Percentiles rank a stretch among this genome's conserved stretches.
Evolutionary conservation across 371 early-diverging fungal genomes (phyloP).

Genomic region (Apophysomyces trapeziformis): DNA sequence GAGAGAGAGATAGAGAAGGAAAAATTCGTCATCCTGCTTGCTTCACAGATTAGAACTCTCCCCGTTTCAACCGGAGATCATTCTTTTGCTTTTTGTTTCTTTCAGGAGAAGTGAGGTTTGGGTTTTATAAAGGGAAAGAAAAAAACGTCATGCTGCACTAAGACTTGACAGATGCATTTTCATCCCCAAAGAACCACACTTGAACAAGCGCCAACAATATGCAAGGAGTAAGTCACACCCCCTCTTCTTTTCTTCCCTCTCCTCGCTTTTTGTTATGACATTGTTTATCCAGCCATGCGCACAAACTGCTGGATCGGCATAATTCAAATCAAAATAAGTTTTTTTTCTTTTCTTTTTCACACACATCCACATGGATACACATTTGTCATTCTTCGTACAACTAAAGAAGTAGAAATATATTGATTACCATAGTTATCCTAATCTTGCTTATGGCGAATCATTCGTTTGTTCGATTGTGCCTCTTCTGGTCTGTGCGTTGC

Average conservation of each 20-base stretch:
- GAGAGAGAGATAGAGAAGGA: too few species aligned
- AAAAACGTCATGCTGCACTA: constrained; percentile 2
- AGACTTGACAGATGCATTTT: constrained; percentile 8
- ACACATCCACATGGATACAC: too few species aligned
- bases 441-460: too few species aligned
- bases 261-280: constrained; percentile 2
- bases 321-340: not conserved
- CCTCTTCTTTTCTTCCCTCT: too few species aligned
- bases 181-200: not conserved
- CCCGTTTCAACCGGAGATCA: not conserved
- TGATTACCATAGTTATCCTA: too few species aligned
- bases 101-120: not conserved
- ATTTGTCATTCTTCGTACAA: too few species aligned
- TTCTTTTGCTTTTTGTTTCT: not conserved
- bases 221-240: not conserved
- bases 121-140: not conserved
- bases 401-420: too few species aligned
- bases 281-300: constrained; percentile 8
- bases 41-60: not conserved
- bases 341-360: not conserved
- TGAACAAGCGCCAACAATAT: not conserved
- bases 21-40: too few species aligned
- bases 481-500: constrained; percentile 7
- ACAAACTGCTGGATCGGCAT: constrained; percentile 9
- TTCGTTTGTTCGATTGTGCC: too few species aligned